phyloP scores from a whole-genome alignment of 257 asterid genomes.

The Verbena officinalis region DNA sequence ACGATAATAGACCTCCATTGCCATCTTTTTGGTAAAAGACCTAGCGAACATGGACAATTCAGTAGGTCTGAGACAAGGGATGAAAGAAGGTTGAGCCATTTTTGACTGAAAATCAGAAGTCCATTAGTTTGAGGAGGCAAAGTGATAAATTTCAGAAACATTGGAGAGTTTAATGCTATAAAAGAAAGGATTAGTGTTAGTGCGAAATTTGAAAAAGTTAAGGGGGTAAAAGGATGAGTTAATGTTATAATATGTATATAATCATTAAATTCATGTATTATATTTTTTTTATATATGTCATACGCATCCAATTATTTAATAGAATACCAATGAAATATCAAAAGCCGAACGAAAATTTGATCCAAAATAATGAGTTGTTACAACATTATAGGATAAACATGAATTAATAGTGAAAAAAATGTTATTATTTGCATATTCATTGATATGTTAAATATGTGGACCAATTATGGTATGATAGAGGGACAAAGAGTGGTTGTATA shows the following conservation, averaged over 20 bases:
- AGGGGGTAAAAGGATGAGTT: too few species aligned
- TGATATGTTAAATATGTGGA: conserved; percentile 24
- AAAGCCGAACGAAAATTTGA: neutral
- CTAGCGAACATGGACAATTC: conserved; percentile 47
- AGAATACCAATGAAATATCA: too few species aligned
- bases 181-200: too few species aligned
- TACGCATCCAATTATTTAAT: too few species aligned
- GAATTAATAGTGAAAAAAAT: conserved; percentile 1
- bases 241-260: too few species aligned
- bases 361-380: neutral
- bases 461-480: conserved; percentile 19
- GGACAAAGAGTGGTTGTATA: conserved; percentile 26
- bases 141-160: too few species aligned
- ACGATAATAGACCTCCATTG: conserved; percentile 62
- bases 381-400: neutral
- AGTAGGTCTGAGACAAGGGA: conserved; percentile 84
- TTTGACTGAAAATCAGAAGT: conserved; percentile 76
- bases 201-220: too few species aligned
- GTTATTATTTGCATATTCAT: neutral
- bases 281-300: too few species aligned
- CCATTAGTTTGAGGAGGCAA: too few species aligned
- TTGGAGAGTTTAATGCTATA: too few species aligned
- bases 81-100: conserved; percentile 85
- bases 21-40: conserved; percentile 48
- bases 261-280: too few species aligned